These are phyloP conservation scores for Ammopiptanthus mongolicus DNA, from an alignment of 306 rosid genomes.

Conservation along the genomic window DNA sequence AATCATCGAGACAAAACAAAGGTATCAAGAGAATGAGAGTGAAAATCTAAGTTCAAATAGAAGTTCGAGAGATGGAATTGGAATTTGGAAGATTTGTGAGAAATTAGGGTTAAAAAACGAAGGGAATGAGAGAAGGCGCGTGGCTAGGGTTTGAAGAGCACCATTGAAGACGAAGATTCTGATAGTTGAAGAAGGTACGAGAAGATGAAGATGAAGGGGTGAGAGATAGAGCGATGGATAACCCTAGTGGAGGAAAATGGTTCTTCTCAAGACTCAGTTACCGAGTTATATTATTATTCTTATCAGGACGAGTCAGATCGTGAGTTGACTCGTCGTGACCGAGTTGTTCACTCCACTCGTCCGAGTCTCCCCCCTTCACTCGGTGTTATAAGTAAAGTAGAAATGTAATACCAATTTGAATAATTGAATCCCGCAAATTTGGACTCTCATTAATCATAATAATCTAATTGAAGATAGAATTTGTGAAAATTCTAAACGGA, in stretches of 20 bases:
- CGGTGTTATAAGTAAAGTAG: neutral
- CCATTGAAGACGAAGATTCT: constrained; percentile 22
- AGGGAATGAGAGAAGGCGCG: neutral
- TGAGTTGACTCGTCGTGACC: constrained; percentile 23
- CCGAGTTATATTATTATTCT: constrained; percentile 20
- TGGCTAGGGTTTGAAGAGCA: constrained; percentile 33
- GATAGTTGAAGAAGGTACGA: constrained; percentile 20
- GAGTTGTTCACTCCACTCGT: constrained; percentile 15
- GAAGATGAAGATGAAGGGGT: neutral
- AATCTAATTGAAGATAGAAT: neutral
- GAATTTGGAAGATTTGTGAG: neutral
- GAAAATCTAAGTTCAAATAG: neutral
- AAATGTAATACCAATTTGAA: neutral
- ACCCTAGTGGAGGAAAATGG: constrained; percentile 32
- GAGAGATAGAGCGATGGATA: neutral
- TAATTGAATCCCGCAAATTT: neutral
- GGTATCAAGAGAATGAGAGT: neutral
- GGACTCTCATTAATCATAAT: neutral
- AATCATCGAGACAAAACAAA: neutral
- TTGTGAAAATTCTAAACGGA: too few relatives aligned
- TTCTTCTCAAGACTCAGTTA: constrained; percentile 26
- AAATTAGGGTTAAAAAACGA: neutral
- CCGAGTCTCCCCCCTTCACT: constrained; percentile 23
- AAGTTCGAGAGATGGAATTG: neutral
- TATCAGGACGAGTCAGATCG: constrained; percentile 14